phyloP scores from a whole-genome alignment of 108 stramenopile genomes.

The Seminavis robusta region DNA sequence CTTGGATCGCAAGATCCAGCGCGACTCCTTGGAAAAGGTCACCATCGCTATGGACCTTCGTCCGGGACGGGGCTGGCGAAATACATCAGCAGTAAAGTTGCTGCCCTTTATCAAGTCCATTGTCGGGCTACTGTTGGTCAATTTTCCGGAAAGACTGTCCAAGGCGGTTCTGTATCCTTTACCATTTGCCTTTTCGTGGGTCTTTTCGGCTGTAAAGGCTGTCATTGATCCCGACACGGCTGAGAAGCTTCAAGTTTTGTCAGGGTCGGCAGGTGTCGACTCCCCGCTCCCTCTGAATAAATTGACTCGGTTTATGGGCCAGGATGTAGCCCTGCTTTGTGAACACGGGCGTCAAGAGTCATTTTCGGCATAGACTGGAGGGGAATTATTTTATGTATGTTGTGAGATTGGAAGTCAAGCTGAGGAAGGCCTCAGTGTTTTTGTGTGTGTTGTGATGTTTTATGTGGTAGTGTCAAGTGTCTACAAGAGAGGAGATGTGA shows the following conservation, averaged over 20 bases:
- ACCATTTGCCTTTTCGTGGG: constrained; percentile 29
- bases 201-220: constrained; percentile 38
- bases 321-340: constrained; percentile 5
- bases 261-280: constrained; percentile 15
- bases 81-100: constrained; percentile 39
- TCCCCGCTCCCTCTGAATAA: constrained; percentile 22
- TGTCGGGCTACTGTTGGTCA: constrained; percentile 30
- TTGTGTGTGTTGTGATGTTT: no score
- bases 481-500: no score
- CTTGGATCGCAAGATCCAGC: constrained; percentile 41
- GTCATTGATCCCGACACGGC: constrained; percentile 52
- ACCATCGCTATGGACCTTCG: constrained; percentile 62
- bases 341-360: no score
- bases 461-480: no score
- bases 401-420: no score
- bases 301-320: constrained; percentile 5
- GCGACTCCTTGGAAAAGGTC: constrained; percentile 35
- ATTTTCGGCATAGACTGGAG: no score
- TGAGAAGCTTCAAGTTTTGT: constrained; percentile 31
- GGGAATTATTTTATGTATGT: no score
- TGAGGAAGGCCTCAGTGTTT: no score
- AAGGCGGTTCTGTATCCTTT: constrained; percentile 53
- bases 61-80: constrained; percentile 67
- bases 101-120: constrained; percentile 54
- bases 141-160: constrained; percentile 65